phyloP scores from a whole-genome alignment of 257 asterid genomes.

The Solanum paucissectum region DNA sequence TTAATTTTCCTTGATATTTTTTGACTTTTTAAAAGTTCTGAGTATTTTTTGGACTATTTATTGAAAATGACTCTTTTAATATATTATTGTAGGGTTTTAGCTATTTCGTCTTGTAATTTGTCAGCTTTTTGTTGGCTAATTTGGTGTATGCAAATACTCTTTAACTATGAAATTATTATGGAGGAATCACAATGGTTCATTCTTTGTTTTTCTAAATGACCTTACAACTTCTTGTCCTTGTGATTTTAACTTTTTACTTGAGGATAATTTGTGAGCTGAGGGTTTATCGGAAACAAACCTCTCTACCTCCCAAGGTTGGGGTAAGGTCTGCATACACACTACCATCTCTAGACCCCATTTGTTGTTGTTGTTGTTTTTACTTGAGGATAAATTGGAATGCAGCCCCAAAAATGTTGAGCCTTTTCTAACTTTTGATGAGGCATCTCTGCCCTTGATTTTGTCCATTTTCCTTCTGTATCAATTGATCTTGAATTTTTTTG shows the following conservation, averaged over 20 bases:
- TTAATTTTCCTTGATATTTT: neutral
- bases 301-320: neutral
- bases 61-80: neutral
- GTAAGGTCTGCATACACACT: neutral
- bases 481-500: neutral
- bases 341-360: neutral
- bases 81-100: neutral
- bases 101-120: neutral
- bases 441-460: neutral
- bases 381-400: neutral
- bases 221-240: neutral
- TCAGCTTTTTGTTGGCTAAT: neutral
- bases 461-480: neutral
- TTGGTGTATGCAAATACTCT: neutral
- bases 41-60: neutral
- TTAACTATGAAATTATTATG: neutral
- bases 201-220: neutral
- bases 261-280: neutral
- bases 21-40: neutral
- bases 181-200: neutral
- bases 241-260: neutral
- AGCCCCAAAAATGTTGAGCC: neutral
- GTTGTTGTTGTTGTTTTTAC: neutral
- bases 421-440: neutral
- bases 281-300: neutral